Base-by-base conservation (phyloP, 139 green algal genomes). In the Chlamydomonas schloesseri region DNA sequence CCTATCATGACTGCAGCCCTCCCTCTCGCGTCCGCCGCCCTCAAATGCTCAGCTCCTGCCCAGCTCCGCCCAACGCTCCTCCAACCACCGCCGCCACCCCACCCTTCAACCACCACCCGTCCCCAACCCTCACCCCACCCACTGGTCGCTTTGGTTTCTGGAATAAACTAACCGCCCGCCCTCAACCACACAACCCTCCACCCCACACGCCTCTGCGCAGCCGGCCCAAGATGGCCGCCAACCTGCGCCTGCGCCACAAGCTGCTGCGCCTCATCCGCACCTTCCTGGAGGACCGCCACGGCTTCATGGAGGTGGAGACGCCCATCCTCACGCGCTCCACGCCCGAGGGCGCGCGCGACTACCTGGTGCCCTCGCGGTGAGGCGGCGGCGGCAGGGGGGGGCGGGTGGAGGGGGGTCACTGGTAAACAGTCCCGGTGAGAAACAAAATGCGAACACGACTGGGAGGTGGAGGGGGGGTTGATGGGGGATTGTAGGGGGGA, bases 271-370 rank as follows among this genome's bases (percentile, higher is more conserved):
- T 81, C 62, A 90, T 99, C 50, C 92, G 98, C 4, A 76, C 92
- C 29, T 97, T 94, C 84, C 92, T 99, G 28, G 96, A 98, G 87
- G 95, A 97, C 46, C 68, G 37, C 11, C 55, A 87, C 34, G 72
- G 58, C 57, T 98, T 98, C 81, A 42, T 97, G 34, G 97, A 99
- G 90, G 93, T 99, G 31, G 98, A 99, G 91, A 99, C 98, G 23
- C 98, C 98, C 68, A 95, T 99, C 58, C 94, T 99, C 17, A 98
- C 94, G n/a, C 91, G 95, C 17, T 97, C 94, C 79, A 99, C 98
- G 28, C 98, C 98, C 0, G 98, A 99, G 91, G 98, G 98, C 15
- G 98, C 98, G 1, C 90, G 98, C 26, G 98, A 99, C 93, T 99
- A 98, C 90, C 88, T 99, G 34, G 98, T 99, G 58, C 97, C 96